A percentile compares a stretch with the other conserved stretches of the same genome.
phyloP scores from a whole-genome alignment of 257 asterid species.

The Solanum raphanifolium region DNA sequence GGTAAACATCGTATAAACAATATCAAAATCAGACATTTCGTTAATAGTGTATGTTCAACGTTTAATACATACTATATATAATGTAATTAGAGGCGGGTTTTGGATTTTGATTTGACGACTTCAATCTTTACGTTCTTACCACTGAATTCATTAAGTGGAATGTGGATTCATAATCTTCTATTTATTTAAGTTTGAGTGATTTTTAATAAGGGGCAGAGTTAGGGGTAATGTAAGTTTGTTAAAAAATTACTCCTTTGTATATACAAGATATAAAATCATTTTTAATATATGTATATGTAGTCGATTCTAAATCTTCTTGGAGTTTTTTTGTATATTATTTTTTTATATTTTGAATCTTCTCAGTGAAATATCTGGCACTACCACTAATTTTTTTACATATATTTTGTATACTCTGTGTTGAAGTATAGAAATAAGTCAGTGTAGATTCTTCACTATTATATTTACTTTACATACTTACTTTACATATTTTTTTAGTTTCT shows the following conservation, averaged over 20 bases:
- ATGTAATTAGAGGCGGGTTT: background rate
- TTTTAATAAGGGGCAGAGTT: background rate
- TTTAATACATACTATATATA: background rate
- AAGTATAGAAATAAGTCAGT: too few relatives aligned
- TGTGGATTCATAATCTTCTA: background rate
- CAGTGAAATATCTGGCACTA: background rate
- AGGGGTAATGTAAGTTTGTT: background rate
- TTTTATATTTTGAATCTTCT: background rate
- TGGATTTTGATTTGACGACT: background rate
- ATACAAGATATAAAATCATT: background rate
- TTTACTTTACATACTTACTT: too few relatives aligned
- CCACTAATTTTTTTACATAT: background rate
- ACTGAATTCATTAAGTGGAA: background rate
- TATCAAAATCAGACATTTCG: background rate
- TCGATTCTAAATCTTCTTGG: background rate
- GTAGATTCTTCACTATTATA: too few relatives aligned
- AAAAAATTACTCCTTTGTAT: background rate
- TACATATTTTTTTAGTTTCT: too few relatives aligned
- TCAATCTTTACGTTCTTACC: background rate
- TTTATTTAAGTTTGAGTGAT: background rate
- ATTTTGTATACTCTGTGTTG: background rate
- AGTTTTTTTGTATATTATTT: background rate
- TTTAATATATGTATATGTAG: background rate
- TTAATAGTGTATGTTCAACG: background rate
- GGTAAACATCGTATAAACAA: background rate